Evolutionary conservation across 1,284 basidiomycete genomes (phyloP).

Genomic region (Cutaneotrichosporon sp.): DNA sequence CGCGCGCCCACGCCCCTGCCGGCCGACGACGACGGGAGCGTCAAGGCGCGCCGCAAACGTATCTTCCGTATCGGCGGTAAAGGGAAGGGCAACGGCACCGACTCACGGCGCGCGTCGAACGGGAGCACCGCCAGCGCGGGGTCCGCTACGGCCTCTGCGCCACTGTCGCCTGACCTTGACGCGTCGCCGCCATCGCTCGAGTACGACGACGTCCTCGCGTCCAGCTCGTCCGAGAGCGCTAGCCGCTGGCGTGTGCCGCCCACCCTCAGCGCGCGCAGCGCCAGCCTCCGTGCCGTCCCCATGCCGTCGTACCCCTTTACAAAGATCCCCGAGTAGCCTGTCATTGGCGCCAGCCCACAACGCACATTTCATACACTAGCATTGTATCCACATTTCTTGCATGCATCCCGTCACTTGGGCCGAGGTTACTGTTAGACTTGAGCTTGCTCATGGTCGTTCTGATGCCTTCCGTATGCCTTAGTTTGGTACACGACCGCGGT

Average conservation of each 20-base stretch:
- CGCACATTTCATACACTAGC: not conserved
- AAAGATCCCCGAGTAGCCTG: slow-evolving; percentile 19
- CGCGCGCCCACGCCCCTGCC: slow-evolving; percentile 3
- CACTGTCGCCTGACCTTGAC: slow-evolving; percentile 11
- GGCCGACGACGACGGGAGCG: slow-evolving; percentile 28
- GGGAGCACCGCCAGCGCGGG: not conserved
- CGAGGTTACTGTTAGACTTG: no score
- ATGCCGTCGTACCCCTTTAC: slow-evolving; percentile 34
- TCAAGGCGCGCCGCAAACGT: slow-evolving; percentile 72
- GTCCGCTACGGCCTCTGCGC: no score
- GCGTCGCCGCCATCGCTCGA: slow-evolving; percentile 18
- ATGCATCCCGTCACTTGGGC: not conserved
- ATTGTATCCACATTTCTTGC: not conserved
- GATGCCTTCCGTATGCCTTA: no score
- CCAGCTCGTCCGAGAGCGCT: slow-evolving; percentile 10
- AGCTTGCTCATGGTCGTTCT: no score
- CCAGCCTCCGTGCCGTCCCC: not conserved
- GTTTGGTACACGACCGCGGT: no score
- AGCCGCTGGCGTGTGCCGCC: slow-evolving; percentile 6
- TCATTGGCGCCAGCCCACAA: no score
- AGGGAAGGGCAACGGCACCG: not conserved
- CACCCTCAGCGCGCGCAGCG: not conserved
- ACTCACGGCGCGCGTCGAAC: not conserved
- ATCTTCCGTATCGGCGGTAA: slow-evolving; percentile 58
- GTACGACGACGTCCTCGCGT: slow-evolving; percentile 11